A percentile compares a stretch with the other conserved stretches of the same genome.
Evolutionary conservation across 768 basidiomycete species (phyloP).

Genomic region (Sporobolomyces phaffii): DNA sequence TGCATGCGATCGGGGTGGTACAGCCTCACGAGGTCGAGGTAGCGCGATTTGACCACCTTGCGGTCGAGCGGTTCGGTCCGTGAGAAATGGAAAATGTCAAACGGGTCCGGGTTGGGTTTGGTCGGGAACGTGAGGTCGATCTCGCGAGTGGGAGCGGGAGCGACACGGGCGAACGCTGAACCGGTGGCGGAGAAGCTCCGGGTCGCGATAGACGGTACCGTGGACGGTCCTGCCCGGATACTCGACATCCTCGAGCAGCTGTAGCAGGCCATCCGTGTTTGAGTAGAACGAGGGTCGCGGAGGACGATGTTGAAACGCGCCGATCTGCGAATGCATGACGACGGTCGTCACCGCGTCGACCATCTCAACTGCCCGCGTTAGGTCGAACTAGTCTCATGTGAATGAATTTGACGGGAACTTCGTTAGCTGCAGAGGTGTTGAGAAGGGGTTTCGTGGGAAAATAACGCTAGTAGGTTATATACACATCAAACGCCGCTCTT

Average conservation of each 20-base stretch:
- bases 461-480: too few relatives aligned
- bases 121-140: conserved; percentile 28
- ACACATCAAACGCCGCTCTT: too few relatives aligned
- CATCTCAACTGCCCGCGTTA: too few relatives aligned
- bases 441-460: too few relatives aligned
- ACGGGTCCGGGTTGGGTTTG: conserved; percentile 18
- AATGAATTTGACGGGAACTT: too few relatives aligned
- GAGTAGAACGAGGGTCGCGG: too few relatives aligned
- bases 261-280: neutral
- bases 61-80: neutral
- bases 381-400: too few relatives aligned
- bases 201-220: neutral
- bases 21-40: conserved; percentile 24
- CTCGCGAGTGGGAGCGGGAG: neutral
- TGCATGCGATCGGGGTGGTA: conserved; percentile 32
- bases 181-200: conserved; percentile 1
- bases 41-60: conserved; percentile 15
- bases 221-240: neutral
- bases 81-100: conserved; percentile 35
- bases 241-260: neutral
- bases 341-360: too few relatives aligned
- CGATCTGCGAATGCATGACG: too few relatives aligned
- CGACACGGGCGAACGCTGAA: neutral
- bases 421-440: too few relatives aligned
- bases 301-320: too few relatives aligned